Evolutionary conservation across 2,329 filamentous ascomycete genomes (phyloP).

Genomic region (Ophiognomonia clavigignenti-juglandacearum): DNA sequence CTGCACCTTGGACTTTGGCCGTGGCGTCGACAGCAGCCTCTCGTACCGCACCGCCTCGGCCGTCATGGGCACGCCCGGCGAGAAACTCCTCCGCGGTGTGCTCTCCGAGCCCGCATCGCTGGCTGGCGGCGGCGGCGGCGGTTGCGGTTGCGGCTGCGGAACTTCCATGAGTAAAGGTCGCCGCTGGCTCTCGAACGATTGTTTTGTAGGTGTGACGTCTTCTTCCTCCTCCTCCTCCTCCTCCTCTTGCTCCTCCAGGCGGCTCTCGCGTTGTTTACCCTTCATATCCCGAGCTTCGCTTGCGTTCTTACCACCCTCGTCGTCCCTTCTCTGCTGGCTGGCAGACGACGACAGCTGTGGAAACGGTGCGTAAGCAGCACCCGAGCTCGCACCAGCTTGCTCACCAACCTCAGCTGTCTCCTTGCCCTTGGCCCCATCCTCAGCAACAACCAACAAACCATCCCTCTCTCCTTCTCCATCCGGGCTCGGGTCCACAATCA

Average conservation of each 20-base stretch:
- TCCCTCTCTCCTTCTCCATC: constrained; percentile 11
- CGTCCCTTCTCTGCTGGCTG: not conserved
- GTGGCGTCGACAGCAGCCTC: constrained; percentile 25
- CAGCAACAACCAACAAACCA: not conserved
- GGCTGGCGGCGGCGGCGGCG: too few species aligned
- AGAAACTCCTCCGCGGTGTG: constrained; percentile 10
- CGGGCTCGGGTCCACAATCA: constrained; percentile 36
- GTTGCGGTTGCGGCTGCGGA: too few species aligned
- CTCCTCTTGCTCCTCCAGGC: not conserved
- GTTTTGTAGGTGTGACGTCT: not conserved
- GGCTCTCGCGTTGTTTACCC: not conserved
- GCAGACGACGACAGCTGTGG: too few species aligned
- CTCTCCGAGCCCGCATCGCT: not conserved
- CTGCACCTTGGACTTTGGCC: constrained; percentile 41
- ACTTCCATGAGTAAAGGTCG: too few species aligned
- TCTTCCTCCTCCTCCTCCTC: constrained; percentile 2
- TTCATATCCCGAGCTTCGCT: not conserved
- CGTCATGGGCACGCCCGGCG: constrained; percentile 14
- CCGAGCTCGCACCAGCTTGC: not conserved
- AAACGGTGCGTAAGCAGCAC: not conserved
- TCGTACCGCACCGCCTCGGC: constrained; percentile 26
- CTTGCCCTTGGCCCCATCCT: not conserved
- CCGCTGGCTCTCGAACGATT: constrained; percentile 3
- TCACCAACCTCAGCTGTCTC: constrained; percentile 5
- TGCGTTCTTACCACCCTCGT: not conserved